Evolutionary conservation across 768 basidiomycete genomes (phyloP).

Genomic region (Tulasnella sp.): DNA sequence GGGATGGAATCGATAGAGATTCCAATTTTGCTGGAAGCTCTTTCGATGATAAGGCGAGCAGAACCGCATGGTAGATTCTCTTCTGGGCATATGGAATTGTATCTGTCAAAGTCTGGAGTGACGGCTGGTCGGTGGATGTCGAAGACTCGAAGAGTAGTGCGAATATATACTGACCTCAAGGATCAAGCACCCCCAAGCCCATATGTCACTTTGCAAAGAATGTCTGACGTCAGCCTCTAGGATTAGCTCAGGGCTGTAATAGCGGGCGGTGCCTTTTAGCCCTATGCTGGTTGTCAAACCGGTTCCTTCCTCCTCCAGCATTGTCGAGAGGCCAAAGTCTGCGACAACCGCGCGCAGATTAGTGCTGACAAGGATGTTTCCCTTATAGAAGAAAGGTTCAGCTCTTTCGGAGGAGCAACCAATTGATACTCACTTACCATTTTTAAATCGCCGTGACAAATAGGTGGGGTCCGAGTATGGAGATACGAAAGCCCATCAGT

Average conservation of each 20-base stretch:
- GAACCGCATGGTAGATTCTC: background rate
- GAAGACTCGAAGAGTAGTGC: background rate
- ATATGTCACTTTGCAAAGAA: slow-evolving; percentile 12
- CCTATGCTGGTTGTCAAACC: slow-evolving; percentile 13
- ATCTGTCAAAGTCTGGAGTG: background rate
- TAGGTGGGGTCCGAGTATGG: background rate
- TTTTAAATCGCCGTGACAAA: slow-evolving; percentile 8
- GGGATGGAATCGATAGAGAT: background rate
- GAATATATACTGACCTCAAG: background rate
- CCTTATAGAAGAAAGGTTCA: background rate
- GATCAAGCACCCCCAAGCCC: background rate
- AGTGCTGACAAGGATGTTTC: slow-evolving; percentile 4
- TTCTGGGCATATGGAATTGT: background rate
- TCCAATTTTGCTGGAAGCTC: background rate
- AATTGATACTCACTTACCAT: background rate
- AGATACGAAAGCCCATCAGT: slow-evolving; percentile 4
- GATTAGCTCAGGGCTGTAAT: slow-evolving; percentile 2
- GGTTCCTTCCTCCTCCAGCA: slow-evolving; percentile 2
- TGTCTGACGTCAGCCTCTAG: background rate
- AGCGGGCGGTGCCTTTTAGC: slow-evolving; percentile 5
- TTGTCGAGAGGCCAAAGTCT: slow-evolving; percentile 14
- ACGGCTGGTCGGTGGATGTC: background rate
- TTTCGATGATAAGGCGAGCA: background rate
- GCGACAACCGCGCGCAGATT: background rate
- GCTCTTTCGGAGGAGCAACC: background rate